Evolutionary conservation across 2,329 filamentous ascomycete genomes (phyloP), one percentile per base, ranked within the genome.

Genomic region (Tolypocladium nubicola): DNA sequence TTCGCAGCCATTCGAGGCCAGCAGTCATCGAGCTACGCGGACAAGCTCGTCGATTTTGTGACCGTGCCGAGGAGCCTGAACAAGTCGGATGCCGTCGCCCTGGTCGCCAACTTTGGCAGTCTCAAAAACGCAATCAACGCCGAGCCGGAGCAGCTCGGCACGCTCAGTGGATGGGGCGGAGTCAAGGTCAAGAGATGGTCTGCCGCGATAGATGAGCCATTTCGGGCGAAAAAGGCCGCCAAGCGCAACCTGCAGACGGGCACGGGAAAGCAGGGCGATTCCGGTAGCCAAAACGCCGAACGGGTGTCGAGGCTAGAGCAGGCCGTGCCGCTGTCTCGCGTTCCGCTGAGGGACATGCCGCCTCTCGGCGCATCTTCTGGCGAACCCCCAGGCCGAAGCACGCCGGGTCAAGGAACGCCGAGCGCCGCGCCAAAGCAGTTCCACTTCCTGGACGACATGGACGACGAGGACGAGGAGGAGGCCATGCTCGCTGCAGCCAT

Each of bases 131-230:
- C 93, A 0, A 79, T 97, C 59, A 97, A 97, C 70, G 93, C 91
- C 1, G 82, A 88, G 50, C 84, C 89, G 0, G 94, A 97, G 68
- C 89, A 96, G 71, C 81, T 99, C 40, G 84, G 85, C 16, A 76
- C 89, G 61, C 84, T 99, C n/a, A 82, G 86, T 37, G 94, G 94
- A 1, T 99, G 92, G 92, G 94, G 94, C 39, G 90, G 95, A 72
- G 91, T 90, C 75, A 99, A 99, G 73, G 90, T 97, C 26, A 87
- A 88, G 71, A 83, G 85, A 58, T 97, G 93, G 93, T 87, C 82
- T 63, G 81, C 78, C 57, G 87, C 88, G 11, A 88, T 97, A 1
- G 83, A 90, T 59, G 91, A 96, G 71, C 90, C 90, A 0, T 97
- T 97, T 65, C 77, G 90, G 58, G 84, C 87, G 6, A 84, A 85